These are phyloP conservation scores for Dactylellina drechsleri DNA, from an alignment of 2,329 filamentous ascomycete genomes.

Conservation along the genomic window DNA sequence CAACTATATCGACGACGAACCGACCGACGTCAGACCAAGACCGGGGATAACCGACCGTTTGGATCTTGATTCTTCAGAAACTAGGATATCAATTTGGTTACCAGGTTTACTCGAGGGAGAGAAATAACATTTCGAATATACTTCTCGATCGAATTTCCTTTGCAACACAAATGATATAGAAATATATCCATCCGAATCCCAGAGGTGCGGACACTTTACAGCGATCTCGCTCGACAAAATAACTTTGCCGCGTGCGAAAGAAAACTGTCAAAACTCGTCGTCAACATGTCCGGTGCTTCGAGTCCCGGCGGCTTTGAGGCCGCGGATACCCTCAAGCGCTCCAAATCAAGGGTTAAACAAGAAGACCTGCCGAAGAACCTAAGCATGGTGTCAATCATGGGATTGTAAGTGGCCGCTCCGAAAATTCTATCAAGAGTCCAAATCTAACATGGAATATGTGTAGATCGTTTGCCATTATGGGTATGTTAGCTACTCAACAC, in stretches of 20 bases:
- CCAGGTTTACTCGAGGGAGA: no score
- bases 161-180: no score
- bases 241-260: no score
- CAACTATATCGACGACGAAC: neutral
- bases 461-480: conserved; percentile 78
- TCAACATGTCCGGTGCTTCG: conserved; percentile 36
- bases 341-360: conserved; percentile 45
- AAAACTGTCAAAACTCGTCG: no score
- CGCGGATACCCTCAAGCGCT: conserved; percentile 28
- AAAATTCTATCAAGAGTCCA: neutral
- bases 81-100: no score
- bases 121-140: no score
- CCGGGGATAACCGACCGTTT: no score
- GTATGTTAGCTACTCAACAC: conserved; percentile 28
- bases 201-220: no score
- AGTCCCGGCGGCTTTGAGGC: conserved; percentile 31
- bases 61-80: no score
- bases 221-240: no score
- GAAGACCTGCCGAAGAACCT: conserved; percentile 73
- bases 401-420: conserved; percentile 63
- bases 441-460: conserved; percentile 14
- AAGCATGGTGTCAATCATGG: conserved; percentile 76
- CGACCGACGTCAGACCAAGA: neutral
- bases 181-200: no score
- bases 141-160: no score